Conservation (phyloP, 2,329 filamentous ascomycete genomes). For the Colletotrichum trifolii region DNA sequence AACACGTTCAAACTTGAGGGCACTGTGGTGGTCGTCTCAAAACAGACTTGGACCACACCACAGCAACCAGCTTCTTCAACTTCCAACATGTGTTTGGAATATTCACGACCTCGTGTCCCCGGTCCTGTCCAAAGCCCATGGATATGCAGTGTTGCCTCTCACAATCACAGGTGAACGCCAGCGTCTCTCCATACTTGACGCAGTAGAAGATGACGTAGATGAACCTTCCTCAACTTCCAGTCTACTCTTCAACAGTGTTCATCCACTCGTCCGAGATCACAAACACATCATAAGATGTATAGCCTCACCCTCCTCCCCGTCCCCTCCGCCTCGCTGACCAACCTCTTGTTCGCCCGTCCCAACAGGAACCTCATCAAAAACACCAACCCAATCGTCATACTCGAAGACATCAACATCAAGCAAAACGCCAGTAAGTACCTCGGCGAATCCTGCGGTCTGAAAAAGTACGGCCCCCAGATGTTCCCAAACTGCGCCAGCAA, state of each 20-base stretch:
- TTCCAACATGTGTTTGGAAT: too few relatives aligned
- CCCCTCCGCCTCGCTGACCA: slow-evolving; percentile 17
- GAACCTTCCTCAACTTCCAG: background rate
- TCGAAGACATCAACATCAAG: slow-evolving; percentile 34
- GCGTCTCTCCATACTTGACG: too few relatives aligned
- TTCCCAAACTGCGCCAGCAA: slow-evolving; percentile 51
- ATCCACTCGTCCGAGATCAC: background rate
- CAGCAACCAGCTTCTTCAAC: too few relatives aligned
- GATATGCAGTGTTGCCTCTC: too few relatives aligned
- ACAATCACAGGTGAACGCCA: too few relatives aligned
- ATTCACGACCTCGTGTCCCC: too few relatives aligned
- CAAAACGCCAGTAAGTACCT: slow-evolving; percentile 45
- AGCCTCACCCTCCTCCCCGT: slow-evolving; percentile 23
- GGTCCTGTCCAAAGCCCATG: too few relatives aligned
- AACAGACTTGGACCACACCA: too few relatives aligned
- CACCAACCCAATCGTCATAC: slow-evolving; percentile 16
- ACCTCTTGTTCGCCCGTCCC: slow-evolving; percentile 23
- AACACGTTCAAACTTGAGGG: too few relatives aligned
- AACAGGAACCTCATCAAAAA: slow-evolving; percentile 29
- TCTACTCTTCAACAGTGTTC: background rate
- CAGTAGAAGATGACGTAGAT: too few relatives aligned
- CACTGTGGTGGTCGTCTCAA: too few relatives aligned
- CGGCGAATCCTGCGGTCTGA: slow-evolving; percentile 43
- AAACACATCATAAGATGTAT: slow-evolving; percentile 14
- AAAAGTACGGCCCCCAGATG: slow-evolving; percentile 54